phyloP scores from a whole-genome alignment of 108 stramenopile species.

The Licmophora abbreviata region DNA sequence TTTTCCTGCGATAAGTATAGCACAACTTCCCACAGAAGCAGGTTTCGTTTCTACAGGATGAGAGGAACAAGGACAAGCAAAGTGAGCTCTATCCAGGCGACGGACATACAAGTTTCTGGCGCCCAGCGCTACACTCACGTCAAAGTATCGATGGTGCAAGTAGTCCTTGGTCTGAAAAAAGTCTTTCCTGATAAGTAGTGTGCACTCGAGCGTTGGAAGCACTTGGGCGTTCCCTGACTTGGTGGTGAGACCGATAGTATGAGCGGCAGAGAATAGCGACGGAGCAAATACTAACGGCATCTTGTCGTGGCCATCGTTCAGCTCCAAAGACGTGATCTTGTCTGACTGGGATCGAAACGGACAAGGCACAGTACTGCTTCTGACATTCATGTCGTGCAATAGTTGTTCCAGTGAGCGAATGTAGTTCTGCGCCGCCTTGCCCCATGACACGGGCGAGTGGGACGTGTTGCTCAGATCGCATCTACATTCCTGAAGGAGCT shows the following conservation, averaged over 20 bases:
- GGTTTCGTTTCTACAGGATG: conserved; percentile 57
- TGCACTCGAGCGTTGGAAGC: conserved; percentile 60
- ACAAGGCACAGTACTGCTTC: conserved; percentile 1
- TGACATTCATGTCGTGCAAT: neutral
- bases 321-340: conserved; percentile 31
- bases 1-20: conserved; percentile 44
- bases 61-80: too few relatives aligned
- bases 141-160: conserved; percentile 62
- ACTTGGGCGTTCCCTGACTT: conserved; percentile 60
- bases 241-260: too few relatives aligned
- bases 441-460: conserved; percentile 32
- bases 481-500: conserved; percentile 58
- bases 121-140: conserved; percentile 42
- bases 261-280: too few relatives aligned
- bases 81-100: too few relatives aligned
- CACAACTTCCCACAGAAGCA: conserved; percentile 49
- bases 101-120: too few relatives aligned
- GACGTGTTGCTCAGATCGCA: conserved; percentile 12
- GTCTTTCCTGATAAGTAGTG: conserved; percentile 35
- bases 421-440: conserved; percentile 32
- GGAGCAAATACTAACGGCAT: too few relatives aligned
- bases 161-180: conserved; percentile 66
- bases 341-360: conserved; percentile 37
- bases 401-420: conserved; percentile 18
- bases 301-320: too few relatives aligned